Evolutionary conservation across 1,284 basidiomycete species (phyloP).

Genomic region (Earliella scabrosa): DNA sequence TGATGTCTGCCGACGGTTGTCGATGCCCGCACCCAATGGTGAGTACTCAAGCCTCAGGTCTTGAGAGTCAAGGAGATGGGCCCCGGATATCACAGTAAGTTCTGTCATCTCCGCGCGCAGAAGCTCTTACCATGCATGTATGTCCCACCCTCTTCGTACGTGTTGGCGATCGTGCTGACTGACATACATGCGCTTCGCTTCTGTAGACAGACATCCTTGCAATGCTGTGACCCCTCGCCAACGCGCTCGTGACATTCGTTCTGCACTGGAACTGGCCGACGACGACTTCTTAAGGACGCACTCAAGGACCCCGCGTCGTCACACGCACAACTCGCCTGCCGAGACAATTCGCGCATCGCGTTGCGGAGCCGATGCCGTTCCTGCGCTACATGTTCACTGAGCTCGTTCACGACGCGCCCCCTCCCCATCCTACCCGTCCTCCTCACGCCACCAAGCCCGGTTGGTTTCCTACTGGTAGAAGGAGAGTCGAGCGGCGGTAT

Average conservation of each 20-base stretch:
- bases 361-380: conserved; percentile 8
- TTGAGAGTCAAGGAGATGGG: conserved; percentile 18
- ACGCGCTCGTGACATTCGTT: background rate
- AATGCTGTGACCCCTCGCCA: conserved; percentile 3
- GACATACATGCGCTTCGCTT: background rate
- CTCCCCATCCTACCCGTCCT: too few relatives aligned
- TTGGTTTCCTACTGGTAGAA: too few relatives aligned
- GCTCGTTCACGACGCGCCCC: too few relatives aligned
- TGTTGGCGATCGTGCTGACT: background rate
- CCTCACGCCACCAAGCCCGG: too few relatives aligned
- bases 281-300: background rate
- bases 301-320: background rate
- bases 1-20: too few relatives aligned
- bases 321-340: background rate
- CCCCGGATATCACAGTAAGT: conserved; percentile 18
- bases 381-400: conserved; percentile 15
- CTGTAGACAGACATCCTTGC: conserved; percentile 12
- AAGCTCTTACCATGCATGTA: background rate
- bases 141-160: too few relatives aligned
- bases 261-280: background rate
- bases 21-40: conserved; percentile 10
- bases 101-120: background rate
- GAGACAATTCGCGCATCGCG: background rate
- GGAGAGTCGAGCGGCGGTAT: conserved; percentile 18
- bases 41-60: conserved; percentile 7